Evolutionary conservation across 495 filamentous ascomycete genomes (phyloP), one percentile per base, ranked within the genome.

Genomic region (Penicillium angulare): DNA sequence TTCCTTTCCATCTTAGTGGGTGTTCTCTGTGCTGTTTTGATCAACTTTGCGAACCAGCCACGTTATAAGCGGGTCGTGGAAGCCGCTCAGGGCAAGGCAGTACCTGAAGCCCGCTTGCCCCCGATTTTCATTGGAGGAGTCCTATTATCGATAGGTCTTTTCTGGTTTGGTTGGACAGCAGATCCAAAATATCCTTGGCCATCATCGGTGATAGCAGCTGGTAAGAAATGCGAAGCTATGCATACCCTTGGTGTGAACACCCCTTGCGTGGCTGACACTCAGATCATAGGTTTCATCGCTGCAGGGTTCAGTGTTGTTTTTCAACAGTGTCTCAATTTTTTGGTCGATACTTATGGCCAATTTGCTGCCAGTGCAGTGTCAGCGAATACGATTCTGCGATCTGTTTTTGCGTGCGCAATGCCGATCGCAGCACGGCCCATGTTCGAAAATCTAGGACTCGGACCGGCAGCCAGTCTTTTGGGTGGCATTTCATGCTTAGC

Each of bases 111-210:
- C 9, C 58, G 66, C 12, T 47, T 69, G 2, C 55, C 57, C 5
- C 79, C 80, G 0, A 81, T 83, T 72, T 67, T 71, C 12, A 45
- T 76, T 13, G 79, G 79, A 0, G 77, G 68, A 0, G 22, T 82
- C 16, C 59, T 78, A 35, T 75, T 83, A 42, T 63, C 74, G 0
- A 61, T 55, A 0, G 78, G 72, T 6, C 50, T 78, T 22, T 76
- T 77, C 44, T 75, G 69, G 55, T 76, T 78, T 47, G 70, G 67
- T 20, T 74, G 72, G 67, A 69, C 69, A 0, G 67, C 65, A 4
- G 49, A 50, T 12, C 61, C 64, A 7, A 52, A 53, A 2, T 52
- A 64, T 31, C 51, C 53, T 23, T 66, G 60, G 65, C 52, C 55
- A 2, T 26, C 60, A 0, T 55, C 65, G 7, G 53, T 53, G 1